Evolutionary conservation across 805 yeast genomes (phyloP), one percentile per base, ranked within the genome.

Genomic region (Jamesozyma piceae): DNA sequence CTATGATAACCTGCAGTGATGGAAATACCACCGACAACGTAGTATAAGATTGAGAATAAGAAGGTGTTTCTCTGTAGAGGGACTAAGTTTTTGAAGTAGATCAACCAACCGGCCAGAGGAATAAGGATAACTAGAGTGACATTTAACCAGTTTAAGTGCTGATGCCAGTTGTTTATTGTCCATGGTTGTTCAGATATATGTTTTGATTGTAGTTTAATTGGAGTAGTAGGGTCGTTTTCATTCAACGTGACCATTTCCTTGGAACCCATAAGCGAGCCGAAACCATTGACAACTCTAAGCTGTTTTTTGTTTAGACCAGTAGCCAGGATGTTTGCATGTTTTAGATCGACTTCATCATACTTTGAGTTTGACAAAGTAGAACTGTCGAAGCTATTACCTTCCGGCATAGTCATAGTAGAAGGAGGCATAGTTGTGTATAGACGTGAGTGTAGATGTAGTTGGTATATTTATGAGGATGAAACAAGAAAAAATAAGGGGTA

Each of bases 1-100:
- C 94, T 71, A 58, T 84, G 94, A 64, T 84, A 84, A 41, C 94
- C 94, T 14, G 84, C 92, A 19, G 92, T 84, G 60, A 84, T 80
- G 35, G 90, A 82, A 21, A 81, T 48, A 54, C 94, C 94, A 47
- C 80, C 75, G 41, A 77, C 60, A 15, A 65, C 54, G 57, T 81
- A 84, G 42, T 78, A 63, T 17, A 72, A 40, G 18, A 80, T 38
- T 0, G 80, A 72, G 43, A 78, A 67, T 0, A 64, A 43, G 1
- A 67, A 49, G 4, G 82, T 73, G 51, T 75, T 71, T 44, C 53
- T 46, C 35, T 69, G 69, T 33, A 83, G 72, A 8, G 78, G 75
- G 35, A 73, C 71, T 13, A 43, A 46, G 8, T 60, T 60, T 43
- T 63, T 50, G 8, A 62, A 48, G 14, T 80, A 73, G 20, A 66